A percentile compares a stretch with the other conserved stretches of the same genome.
Conservation (phyloP, 257 asterid genomes). For the Galeopsis tetrahit region DNA sequence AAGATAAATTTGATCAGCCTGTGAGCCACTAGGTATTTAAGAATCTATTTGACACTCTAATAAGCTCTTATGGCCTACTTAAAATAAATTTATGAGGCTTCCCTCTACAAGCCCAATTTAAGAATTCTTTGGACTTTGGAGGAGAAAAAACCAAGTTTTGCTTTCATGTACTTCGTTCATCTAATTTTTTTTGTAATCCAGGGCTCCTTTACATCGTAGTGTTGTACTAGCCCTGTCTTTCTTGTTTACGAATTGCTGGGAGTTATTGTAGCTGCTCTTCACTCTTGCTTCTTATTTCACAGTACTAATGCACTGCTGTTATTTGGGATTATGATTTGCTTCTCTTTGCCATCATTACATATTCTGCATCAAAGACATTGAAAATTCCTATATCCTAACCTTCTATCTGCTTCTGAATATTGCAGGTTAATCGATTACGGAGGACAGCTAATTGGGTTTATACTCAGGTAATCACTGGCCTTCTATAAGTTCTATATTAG, state of each 20-base stretch:
- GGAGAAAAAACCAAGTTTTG: background rate
- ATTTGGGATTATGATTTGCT: background rate
- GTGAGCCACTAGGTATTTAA: background rate
- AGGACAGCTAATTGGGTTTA: constrained; percentile 68
- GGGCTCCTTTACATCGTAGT: background rate
- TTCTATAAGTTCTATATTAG: constrained; percentile 26
- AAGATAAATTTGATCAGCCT: background rate
- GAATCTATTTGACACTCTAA: background rate
- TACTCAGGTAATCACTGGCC: constrained; percentile 58
- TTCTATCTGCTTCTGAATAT: constrained; percentile 21
- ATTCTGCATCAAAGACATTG: background rate
- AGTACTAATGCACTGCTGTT: constrained; percentile 6
- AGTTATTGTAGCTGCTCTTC: background rate
- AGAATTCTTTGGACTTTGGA: constrained; percentile 1
- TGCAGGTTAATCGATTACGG: constrained; percentile 71
- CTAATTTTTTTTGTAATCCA: background rate
- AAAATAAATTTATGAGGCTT: background rate
- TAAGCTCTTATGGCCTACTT: constrained; percentile 3
- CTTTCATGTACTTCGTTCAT: background rate
- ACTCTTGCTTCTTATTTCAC: constrained; percentile 6
- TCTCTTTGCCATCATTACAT: background rate
- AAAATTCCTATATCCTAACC: background rate
- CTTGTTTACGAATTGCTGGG: constrained; percentile 6
- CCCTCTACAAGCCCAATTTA: background rate
- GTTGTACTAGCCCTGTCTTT: constrained; percentile 15